Evolutionary conservation across 345 rosid genomes (phyloP).

Genomic region (Xanthoceras sorbifolium): DNA sequence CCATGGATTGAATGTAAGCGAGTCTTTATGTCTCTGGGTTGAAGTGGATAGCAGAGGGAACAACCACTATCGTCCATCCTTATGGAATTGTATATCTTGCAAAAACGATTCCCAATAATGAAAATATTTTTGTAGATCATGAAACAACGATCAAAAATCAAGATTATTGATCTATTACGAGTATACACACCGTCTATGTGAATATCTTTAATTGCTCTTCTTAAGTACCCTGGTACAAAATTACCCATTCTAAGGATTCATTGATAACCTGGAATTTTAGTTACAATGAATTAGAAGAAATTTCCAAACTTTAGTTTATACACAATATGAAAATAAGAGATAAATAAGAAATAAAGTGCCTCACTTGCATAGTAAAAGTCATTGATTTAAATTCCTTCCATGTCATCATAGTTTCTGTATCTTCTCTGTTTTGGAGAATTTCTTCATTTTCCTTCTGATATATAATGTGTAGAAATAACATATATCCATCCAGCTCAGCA

Average conservation of each 20-base stretch:
- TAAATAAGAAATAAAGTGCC: not conserved
- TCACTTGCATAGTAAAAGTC: constrained; percentile 29
- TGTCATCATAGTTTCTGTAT: constrained; percentile 8
- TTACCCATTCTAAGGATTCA: constrained; percentile 32
- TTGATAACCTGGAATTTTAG: constrained; percentile 22
- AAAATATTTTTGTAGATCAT: not conserved
- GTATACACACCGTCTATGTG: constrained; percentile 3
- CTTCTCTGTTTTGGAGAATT: constrained; percentile 19
- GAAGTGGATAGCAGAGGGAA: constrained; percentile 28
- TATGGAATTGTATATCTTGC: constrained; percentile 40
- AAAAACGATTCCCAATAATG: not conserved
- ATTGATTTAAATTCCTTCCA: constrained; percentile 34
- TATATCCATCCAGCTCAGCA: not conserved
- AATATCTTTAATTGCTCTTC: constrained; percentile 32
- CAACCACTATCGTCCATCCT: constrained; percentile 30
- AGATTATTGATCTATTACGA: not conserved
- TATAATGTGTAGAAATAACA: not conserved
- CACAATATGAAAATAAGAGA: too few species aligned
- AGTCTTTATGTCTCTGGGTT: constrained; percentile 23
- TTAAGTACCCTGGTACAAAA: constrained; percentile 19
- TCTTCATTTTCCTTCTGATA: constrained; percentile 30
- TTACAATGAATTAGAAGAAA: not conserved
- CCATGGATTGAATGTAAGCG: constrained; percentile 30
- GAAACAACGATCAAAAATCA: not conserved
- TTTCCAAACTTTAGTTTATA: too few species aligned